Evolutionary conservation across 495 filamentous ascomycete genomes (phyloP).

Genomic region (Podospora pseudopauciseta): DNA sequence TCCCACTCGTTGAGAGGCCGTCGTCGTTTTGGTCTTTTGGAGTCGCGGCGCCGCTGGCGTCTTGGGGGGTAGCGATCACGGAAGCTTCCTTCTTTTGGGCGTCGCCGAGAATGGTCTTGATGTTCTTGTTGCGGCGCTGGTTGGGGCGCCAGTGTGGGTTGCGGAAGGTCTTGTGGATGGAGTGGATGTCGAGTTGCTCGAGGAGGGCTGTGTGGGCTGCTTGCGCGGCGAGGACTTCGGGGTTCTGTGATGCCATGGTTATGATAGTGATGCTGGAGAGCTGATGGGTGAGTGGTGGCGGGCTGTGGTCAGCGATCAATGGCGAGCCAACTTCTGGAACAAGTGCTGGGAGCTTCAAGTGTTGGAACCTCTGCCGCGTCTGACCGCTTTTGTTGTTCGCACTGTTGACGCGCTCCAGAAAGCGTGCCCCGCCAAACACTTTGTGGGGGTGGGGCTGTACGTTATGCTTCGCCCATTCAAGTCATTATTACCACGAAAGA

Average conservation of each 20-base stretch:
- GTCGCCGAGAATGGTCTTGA: slow-evolving; percentile 95
- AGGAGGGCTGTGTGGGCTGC: slow-evolving; percentile 60
- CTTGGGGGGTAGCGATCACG: slow-evolving; percentile 71
- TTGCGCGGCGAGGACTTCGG: slow-evolving; percentile 39
- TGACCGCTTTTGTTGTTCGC: slow-evolving; percentile 24
- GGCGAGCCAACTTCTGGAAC: not conserved
- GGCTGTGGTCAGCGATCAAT: not conserved
- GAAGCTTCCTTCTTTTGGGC: slow-evolving; percentile 77
- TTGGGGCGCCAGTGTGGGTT: slow-evolving; percentile 85
- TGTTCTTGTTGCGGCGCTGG: slow-evolving; percentile 93
- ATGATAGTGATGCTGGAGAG: not conserved
- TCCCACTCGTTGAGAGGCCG: slow-evolving; percentile 53
- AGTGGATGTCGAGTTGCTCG: slow-evolving; percentile 81
- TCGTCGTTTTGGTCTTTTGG: slow-evolving; percentile 59
- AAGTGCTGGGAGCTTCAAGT: slow-evolving; percentile 6
- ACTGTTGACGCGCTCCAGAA: slow-evolving; percentile 13
- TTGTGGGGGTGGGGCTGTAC: slow-evolving; percentile 11
- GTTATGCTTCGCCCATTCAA: not conserved
- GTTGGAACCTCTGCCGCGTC: slow-evolving; percentile 21
- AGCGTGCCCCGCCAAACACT: not conserved
- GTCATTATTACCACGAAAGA: not conserved
- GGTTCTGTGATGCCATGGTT: slow-evolving; percentile 28
- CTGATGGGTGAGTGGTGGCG: not conserved
- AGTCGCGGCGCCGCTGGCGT: slow-evolving; percentile 70
- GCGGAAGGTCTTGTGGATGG: slow-evolving; percentile 78